Percentiles rank a stretch among this genome's conserved stretches.
Evolutionary conservation across 371 early-diverging fungal species (phyloP).

Genomic region (Homolaphlyctis polyrhiza): DNA sequence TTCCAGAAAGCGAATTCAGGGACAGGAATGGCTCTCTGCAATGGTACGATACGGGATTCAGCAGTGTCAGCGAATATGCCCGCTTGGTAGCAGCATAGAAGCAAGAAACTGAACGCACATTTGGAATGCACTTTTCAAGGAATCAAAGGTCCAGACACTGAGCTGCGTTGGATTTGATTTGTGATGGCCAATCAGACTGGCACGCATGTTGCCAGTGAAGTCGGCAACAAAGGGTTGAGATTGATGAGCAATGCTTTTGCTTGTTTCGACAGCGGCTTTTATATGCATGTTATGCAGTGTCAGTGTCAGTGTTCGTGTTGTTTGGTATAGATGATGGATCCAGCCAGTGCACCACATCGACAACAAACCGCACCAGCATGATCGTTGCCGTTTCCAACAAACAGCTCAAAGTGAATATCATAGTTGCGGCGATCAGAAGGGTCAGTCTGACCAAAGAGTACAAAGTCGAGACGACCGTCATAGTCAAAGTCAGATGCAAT

Average conservation of each 20-base stretch:
- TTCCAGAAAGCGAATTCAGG: neutral
- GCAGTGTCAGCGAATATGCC: too few relatives aligned
- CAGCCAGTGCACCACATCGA: neutral
- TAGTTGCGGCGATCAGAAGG: constrained; percentile 26
- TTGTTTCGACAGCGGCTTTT: neutral
- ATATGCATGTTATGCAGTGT: neutral
- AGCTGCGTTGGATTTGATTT: constrained; percentile 17
- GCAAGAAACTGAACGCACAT: constrained; percentile 28
- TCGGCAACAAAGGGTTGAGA: constrained; percentile 76
- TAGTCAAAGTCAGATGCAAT: constrained; percentile 81
- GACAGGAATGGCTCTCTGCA: too few relatives aligned
- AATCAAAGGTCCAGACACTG: neutral
- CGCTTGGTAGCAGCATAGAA: too few relatives aligned
- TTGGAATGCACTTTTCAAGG: neutral
- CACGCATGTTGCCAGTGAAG: constrained; percentile 69
- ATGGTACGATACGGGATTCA: too few relatives aligned
- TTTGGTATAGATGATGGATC: neutral
- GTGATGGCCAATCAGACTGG: constrained; percentile 72
- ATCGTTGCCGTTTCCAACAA: constrained; percentile 62
- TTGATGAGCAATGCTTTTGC: neutral
- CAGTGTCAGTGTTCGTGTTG: neutral
- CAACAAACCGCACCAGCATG: constrained; percentile 50
- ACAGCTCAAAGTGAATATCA: constrained; percentile 63
- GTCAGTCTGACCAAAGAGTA: constrained; percentile 62
- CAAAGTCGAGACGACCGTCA: constrained; percentile 79